These are phyloP conservation scores for Picochlorum costavermella DNA, from an alignment of 139 green algal genomes.

Conservation along the genomic window DNA sequence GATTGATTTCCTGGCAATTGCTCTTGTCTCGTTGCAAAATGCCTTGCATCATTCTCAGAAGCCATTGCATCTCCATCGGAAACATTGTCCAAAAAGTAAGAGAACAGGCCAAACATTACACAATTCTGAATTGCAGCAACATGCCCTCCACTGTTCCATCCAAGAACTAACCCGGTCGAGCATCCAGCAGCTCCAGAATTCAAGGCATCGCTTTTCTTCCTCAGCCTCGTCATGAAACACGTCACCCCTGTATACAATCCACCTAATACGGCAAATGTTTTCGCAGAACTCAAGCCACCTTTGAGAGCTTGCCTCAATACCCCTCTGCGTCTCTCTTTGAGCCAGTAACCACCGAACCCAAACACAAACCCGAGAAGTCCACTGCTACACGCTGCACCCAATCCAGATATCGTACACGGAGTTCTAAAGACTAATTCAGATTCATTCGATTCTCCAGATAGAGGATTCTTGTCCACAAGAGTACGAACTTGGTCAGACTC, in stretches of 20 bases:
- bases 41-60: background rate
- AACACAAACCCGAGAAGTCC: conserved; percentile 52
- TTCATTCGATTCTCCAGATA: background rate
- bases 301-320: conserved; percentile 18
- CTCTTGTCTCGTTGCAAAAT: background rate
- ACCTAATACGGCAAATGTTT: conserved; percentile 47
- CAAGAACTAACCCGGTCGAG: conserved; percentile 46
- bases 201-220: conserved; percentile 48
- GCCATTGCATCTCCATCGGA: background rate
- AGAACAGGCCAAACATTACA: conserved; percentile 30
- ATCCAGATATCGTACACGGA: conserved; percentile 37
- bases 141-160: conserved; percentile 29
- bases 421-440: conserved; percentile 10
- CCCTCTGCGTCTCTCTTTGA: conserved; percentile 23
- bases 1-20: background rate
- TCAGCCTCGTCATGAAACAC: conserved; percentile 50
- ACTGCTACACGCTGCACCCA: conserved; percentile 26
- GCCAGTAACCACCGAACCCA: conserved; percentile 40
- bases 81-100: conserved; percentile 31
- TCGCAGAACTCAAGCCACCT: conserved; percentile 37
- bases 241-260: conserved; percentile 54
- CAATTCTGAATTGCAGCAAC: conserved; percentile 27
- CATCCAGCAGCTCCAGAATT: conserved; percentile 50
- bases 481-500: no score
- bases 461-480: no score